These are phyloP conservation scores for Mesotaenium endlicherianum DNA, from an alignment of 139 green algal species.

Conservation along the genomic window DNA sequence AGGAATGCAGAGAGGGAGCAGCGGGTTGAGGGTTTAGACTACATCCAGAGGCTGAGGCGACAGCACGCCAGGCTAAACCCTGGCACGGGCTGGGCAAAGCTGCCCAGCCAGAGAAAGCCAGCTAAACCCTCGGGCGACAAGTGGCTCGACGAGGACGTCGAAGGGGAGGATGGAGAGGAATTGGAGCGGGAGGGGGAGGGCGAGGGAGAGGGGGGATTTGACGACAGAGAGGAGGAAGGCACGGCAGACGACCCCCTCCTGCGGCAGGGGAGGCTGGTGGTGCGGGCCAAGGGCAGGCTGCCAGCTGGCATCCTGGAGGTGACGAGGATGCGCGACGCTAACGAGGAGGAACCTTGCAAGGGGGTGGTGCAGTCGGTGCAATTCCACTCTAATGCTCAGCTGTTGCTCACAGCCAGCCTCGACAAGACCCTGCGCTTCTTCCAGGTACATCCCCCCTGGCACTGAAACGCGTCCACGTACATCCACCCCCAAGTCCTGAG, in stretches of 20 bases:
- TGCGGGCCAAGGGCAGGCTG: not conserved
- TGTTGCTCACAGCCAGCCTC: conserved; percentile 84
- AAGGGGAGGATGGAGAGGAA: conserved; percentile 18
- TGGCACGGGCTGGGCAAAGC: conserved; percentile 37
- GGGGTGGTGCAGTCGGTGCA: conserved; percentile 58
- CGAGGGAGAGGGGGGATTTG: conserved; percentile 18
- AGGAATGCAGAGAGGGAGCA: conserved; percentile 18
- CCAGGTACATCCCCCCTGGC: no score
- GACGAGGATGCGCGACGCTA: conserved; percentile 35
- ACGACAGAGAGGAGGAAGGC: not conserved
- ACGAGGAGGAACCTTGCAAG: conserved; percentile 31
- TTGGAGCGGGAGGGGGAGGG: not conserved
- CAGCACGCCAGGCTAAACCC: conserved; percentile 44
- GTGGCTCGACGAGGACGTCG: not conserved
- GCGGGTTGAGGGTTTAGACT: conserved; percentile 26
- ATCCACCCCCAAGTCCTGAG: no score
- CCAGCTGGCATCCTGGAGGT: conserved; percentile 5
- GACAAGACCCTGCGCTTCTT: conserved; percentile 88
- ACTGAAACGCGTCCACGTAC: no score
- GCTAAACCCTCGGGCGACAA: not conserved
- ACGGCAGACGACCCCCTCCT: not conserved
- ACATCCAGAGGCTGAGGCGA: conserved; percentile 18
- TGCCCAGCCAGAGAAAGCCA: not conserved
- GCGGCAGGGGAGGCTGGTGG: not conserved
- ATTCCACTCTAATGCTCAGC: conserved; percentile 80